Evolutionary conservation across 2,329 filamentous ascomycete genomes (phyloP), one percentile per base, ranked within the genome.

Genomic region (Ascocoryne sarcoides): DNA sequence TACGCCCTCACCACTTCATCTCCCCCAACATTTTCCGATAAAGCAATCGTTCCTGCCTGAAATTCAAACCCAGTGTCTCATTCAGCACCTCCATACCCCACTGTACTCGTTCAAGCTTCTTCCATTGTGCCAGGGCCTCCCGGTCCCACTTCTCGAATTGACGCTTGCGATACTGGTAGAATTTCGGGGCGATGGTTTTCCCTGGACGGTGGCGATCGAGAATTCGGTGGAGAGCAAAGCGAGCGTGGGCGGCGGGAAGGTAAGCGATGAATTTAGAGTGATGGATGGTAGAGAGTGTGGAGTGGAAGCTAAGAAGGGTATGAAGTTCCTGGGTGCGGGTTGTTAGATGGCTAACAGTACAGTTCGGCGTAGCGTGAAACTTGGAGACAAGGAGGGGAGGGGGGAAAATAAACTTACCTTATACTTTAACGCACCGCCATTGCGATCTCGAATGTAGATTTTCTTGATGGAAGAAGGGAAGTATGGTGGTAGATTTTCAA

Each of bases 401-500:
- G n/a, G 32, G 29, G n/a, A 19, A 10, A 29, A 17, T 18, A 32
- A 32, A 10, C 10, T 36, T 34, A 31, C 45, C 39, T 44, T 42
- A 37, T 42, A 48, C 7, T 35, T 37, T 1, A 48, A 34, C 15
- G 40, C 40, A n/a, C 46, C 46, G 7, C 46, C 46, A 43, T 46
- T 41, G 17, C 43, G 32, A 17, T 46, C 41, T 16, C 44, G 33
- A 2, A 15, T 4, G 15, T 44, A 48, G 12, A 48, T 48, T 7
- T 40, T 21, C 41, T 46, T 46, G 41, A 48, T 46, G 7, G 44
- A 31, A 5, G 26, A 18, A 10, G 46, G 46, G 19, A 48, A 48
- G 40, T 41, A 48, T 10, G 8, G 10, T 10, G 43, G 46, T 2
- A 48, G 23, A 9, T 46, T 36, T 36, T 41, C 40, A 31, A 32